Evolutionary conservation across 2,329 filamentous ascomycete genomes (phyloP).

Genomic region (Cladorrhinum sp.): DNA sequence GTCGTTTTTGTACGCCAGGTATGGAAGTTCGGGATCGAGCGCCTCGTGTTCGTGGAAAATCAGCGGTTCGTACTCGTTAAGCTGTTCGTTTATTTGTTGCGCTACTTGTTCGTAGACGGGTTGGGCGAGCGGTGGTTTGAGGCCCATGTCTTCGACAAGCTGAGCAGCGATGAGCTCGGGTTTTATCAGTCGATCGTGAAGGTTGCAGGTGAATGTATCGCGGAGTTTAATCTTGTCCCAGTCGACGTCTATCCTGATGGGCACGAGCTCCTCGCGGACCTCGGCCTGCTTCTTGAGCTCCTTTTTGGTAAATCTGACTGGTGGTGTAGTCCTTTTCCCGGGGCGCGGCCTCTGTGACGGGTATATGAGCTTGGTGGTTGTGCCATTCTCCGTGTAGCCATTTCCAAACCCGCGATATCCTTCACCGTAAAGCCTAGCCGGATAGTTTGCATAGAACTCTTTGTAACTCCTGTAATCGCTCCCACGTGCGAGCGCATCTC

Average conservation of each 20-base stretch:
- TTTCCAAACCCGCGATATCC: constrained; percentile 92
- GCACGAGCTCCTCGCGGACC: constrained; percentile 85
- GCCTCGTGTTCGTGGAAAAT: constrained; percentile 87
- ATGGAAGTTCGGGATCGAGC: constrained; percentile 83
- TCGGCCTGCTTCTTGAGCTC: constrained; percentile 84
- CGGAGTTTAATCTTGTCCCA: constrained; percentile 93
- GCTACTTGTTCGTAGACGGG: constrained; percentile 60
- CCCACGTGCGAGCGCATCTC: constrained; percentile 63
- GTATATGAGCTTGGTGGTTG: constrained; percentile 71
- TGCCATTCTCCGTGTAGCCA: constrained; percentile 70
- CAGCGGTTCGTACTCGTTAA: constrained; percentile 90
- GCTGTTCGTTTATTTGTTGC: constrained; percentile 78
- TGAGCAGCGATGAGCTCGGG: constrained; percentile 83
- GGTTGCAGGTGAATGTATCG: constrained; percentile 98
- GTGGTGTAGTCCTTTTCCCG: constrained; percentile 70
- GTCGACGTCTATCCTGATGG: constrained; percentile 87
- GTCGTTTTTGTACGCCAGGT: constrained; percentile 95
- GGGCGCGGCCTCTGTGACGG: constrained; percentile 72
- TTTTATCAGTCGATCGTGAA: constrained; percentile 81
- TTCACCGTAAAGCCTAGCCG: constrained; percentile 59
- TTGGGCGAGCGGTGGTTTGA: constrained; percentile 67
- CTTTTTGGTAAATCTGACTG: constrained; percentile 71
- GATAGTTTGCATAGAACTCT: constrained; percentile 54
- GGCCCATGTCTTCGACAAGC: constrained; percentile 84
- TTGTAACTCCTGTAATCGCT: constrained; percentile 66